Conservation (phyloP, 495 filamentous ascomycete species). For the Pseudomonodictys pantanalensis region DNA sequence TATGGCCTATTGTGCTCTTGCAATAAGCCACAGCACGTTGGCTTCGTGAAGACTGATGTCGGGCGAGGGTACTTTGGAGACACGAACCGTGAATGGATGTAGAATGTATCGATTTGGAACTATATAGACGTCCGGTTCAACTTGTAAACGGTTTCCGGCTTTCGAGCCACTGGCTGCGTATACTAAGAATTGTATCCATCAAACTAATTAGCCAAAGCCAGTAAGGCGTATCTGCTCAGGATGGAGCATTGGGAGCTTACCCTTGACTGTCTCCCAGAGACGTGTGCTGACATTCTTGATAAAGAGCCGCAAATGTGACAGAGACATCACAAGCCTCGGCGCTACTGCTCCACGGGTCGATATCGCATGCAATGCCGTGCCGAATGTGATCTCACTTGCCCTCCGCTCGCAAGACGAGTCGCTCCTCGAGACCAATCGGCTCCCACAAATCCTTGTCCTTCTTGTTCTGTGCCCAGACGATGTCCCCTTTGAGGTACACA, state of each 20-base stretch:
- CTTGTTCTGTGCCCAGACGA: slow-evolving; percentile 65
- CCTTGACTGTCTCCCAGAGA: slow-evolving; percentile 7
- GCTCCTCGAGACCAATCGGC: slow-evolving; percentile 59
- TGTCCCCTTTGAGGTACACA: slow-evolving; percentile 77
- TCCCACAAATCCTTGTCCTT: slow-evolving; percentile 60
- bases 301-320: neutral
- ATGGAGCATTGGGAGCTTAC: slow-evolving; percentile 17
- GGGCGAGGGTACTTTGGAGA: too few species aligned
- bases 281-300: neutral
- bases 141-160: too few species aligned
- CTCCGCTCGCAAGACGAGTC: slow-evolving; percentile 38
- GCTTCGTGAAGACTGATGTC: too few species aligned
- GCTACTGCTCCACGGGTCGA: neutral
- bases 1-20: too few species aligned
- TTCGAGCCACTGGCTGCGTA: too few species aligned
- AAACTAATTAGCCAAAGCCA: slow-evolving; percentile 23
- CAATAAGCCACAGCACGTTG: too few species aligned
- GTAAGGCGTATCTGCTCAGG: slow-evolving; percentile 17
- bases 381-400: slow-evolving; percentile 32
- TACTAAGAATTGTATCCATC: neutral
- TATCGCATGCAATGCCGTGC: neutral
- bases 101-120: too few species aligned
- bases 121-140: too few species aligned
- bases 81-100: too few species aligned
- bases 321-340: neutral